Evolutionary conservation across 805 yeast genomes (phyloP).

Genomic region (Yamadazyma insecticola): DNA sequence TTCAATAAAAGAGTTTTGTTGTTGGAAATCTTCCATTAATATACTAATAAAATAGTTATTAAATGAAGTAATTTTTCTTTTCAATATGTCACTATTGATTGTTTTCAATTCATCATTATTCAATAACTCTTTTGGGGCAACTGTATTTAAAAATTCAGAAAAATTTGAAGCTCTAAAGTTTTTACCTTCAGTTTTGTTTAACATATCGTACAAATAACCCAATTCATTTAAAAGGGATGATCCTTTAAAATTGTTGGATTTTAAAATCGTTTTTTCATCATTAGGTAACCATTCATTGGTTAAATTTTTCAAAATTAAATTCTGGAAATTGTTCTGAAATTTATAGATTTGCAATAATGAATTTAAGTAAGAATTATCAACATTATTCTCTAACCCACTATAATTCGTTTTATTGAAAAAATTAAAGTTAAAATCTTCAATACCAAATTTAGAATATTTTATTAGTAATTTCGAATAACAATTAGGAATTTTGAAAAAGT

Average conservation of each 20-base stretch:
- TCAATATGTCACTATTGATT: constrained; percentile 40
- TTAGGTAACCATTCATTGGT: constrained; percentile 44
- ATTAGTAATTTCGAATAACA: constrained; percentile 74
- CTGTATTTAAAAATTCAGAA: constrained; percentile 35
- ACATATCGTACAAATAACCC: constrained; percentile 90
- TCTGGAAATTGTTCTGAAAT: constrained; percentile 69
- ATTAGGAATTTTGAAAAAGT: constrained; percentile 47
- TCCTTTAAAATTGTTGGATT: constrained; percentile 31
- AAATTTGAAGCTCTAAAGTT: constrained; percentile 84
- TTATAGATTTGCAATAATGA: constrained; percentile 76
- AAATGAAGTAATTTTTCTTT: constrained; percentile 48
- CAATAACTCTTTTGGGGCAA: constrained; percentile 51
- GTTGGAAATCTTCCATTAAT: constrained; percentile 45
- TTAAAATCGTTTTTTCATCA: constrained; percentile 25
- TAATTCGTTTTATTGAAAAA: constrained; percentile 66
- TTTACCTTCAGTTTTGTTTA: constrained; percentile 70
- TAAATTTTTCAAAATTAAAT: constrained; percentile 53
- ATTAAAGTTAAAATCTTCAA: constrained; percentile 88
- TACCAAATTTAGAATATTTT: constrained; percentile 84
- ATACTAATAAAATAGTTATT: constrained; percentile 54
- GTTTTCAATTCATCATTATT: constrained; percentile 45
- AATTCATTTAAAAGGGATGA: constrained; percentile 69
- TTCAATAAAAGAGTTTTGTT: constrained; percentile 3
- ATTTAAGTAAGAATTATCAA: constrained; percentile 69
- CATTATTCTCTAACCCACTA: constrained; percentile 87